Base-by-base conservation (phyloP, 805 yeast genomes). In the Kodamaea restingae region DNA sequence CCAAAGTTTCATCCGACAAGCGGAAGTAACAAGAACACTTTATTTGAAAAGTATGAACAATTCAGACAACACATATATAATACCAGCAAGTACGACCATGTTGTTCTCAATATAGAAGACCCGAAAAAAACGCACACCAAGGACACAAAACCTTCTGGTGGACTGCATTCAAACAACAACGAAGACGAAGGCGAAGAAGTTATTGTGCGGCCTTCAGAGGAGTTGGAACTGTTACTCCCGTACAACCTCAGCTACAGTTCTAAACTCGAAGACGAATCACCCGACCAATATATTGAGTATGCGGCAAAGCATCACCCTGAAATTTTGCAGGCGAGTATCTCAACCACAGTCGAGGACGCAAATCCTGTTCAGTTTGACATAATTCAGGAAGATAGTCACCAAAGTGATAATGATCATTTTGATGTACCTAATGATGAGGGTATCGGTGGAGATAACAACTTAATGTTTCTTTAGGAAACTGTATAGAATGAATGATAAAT, bases 161-260 rank as follows among this genome's bases (percentile, higher is more conserved):
- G 18, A 21, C 26, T n/a, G 10, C 35, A 34, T 12, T 20, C 22
- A 8, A 5, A 20, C 22, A 5, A 20, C 22, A 30, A 24, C 14
- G 31, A 32, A 2, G 39, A 37, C 8, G 46, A 38, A 17, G 36
- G 24, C 7, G 40, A 24, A 15, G 43, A 35, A 17, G 15, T 27
- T 10, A 15, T 32, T 12, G 44, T 52, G 0, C 40, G 40, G 15
- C 65, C 65, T 0, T 49, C 64, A 2, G 39, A 49, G 8, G 52
- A 51, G 10, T 47, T 63, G 36, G 50, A 44, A 18, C 44, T 46
- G 8, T 32, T 51, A 3, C 45, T 65, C 22, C 69, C 70, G 0
- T 65, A 65, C 45, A 65, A 65, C 35, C 30, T 63, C 18, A 51
- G 48, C 34, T 65, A 65, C 43, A 50, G 53, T 34, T 50, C 46